phyloP scores from a whole-genome alignment of 805 yeast genomes.

The Starmerella stellata region DNA sequence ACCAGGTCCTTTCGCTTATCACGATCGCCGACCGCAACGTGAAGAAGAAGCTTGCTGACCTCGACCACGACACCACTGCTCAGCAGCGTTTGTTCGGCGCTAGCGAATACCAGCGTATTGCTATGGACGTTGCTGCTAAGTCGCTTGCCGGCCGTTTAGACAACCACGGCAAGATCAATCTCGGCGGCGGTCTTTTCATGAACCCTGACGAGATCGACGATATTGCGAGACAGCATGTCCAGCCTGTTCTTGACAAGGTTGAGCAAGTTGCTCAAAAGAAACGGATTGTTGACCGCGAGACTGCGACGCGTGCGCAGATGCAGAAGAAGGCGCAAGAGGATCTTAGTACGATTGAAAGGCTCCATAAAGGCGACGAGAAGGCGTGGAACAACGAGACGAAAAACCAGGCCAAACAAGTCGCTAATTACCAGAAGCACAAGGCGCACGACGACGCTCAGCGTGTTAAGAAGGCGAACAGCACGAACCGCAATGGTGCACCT shows the following conservation, averaged over 20 bases:
- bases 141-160: constrained; percentile 41
- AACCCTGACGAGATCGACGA: constrained; percentile 56
- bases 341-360: constrained; percentile 10
- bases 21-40: constrained; percentile 19
- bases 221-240: constrained; percentile 62
- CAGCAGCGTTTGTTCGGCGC: constrained; percentile 26
- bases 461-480: constrained; percentile 1
- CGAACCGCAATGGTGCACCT: no score
- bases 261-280: constrained; percentile 50
- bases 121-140: constrained; percentile 58
- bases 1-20: constrained; percentile 17
- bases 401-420: constrained; percentile 8
- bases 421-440: constrained; percentile 12
- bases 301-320: constrained; percentile 25
- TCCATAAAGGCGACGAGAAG: constrained; percentile 22
- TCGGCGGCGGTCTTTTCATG: constrained; percentile 81
- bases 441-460: constrained; percentile 13
- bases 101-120: constrained; percentile 48
- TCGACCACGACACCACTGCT: constrained; percentile 29
- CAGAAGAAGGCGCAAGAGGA: constrained; percentile 20
- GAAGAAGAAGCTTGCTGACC: constrained; percentile 22
- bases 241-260: constrained; percentile 67
- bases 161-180: constrained; percentile 38
- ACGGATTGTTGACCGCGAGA: constrained; percentile 37
- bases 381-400: constrained; percentile 18